phyloP scores from a whole-genome alignment of 495 filamentous ascomycete species.

The Aspergillus ostianus region DNA sequence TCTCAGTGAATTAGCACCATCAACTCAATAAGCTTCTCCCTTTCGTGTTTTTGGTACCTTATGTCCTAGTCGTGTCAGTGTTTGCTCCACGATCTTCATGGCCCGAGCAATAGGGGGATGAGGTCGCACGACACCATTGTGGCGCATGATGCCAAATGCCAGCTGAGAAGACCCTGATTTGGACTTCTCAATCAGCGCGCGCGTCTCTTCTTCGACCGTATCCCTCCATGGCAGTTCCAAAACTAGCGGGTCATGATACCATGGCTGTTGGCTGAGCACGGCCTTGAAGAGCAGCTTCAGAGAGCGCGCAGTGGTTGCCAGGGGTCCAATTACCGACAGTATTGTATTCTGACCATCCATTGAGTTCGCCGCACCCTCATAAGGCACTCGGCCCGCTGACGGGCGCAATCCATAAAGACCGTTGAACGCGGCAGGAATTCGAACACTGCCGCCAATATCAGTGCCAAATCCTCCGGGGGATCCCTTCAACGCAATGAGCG shows the following conservation, averaged over 20 bases:
- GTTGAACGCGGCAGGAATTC: constrained; percentile 66
- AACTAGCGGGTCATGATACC: constrained; percentile 63
- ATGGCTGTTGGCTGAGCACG: constrained; percentile 56
- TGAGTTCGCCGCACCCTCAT: constrained; percentile 42
- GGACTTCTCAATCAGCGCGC: constrained; percentile 37
- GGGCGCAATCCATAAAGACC: constrained; percentile 56
- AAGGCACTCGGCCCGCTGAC: constrained; percentile 46
- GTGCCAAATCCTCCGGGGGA: constrained; percentile 61
- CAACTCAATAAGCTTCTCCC: neutral
- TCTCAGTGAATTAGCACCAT: neutral
- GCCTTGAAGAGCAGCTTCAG: constrained; percentile 54
- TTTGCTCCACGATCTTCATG: constrained; percentile 49
- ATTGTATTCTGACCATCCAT: constrained; percentile 61
- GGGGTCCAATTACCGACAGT: constrained; percentile 57
- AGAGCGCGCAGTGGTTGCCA: constrained; percentile 48
- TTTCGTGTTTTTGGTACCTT: constrained; percentile 25
- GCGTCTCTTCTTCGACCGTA: constrained; percentile 45
- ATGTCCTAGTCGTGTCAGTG: constrained; percentile 54
- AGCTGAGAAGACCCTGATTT: constrained; percentile 32
- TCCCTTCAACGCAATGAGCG: constrained; percentile 53
- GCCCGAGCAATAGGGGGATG: constrained; percentile 57
- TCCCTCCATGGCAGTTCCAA: constrained; percentile 63
- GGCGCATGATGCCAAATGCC: constrained; percentile 51
- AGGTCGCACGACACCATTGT: constrained; percentile 48
- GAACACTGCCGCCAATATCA: constrained; percentile 70